Evolutionary conservation across 2,329 filamentous ascomycete genomes (phyloP), one percentile per base, ranked within the genome.

Genomic region (Botrytis fragariae): DNA sequence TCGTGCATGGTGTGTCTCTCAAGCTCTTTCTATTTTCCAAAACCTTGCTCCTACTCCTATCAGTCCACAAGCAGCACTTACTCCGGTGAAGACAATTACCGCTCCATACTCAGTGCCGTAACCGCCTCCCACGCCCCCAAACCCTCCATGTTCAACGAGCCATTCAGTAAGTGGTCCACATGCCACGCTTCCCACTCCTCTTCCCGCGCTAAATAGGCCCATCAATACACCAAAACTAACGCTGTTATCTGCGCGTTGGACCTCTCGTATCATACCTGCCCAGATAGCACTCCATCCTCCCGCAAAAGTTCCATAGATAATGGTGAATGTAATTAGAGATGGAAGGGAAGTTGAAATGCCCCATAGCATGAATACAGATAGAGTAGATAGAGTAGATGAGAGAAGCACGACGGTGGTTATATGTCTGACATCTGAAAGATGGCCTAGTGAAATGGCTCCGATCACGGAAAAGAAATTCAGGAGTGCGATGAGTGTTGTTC

Each of bases 141-240:
- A 87, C 39, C 85, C 83, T 73, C 83, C 82, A 1, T 83, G 83
- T 60, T 80, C 81, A 35, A 90, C 79, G 65, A 90, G 79, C 1
- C 81, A 83, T 70, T 87, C 86, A 76, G 88, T 90, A 72, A 90
- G 65, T 10, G 89, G 88, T 0, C 89, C 89, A 16, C 83, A 87
- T 4, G 83, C 82, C 51, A 91, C 84, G 75, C 91, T 91, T 0
- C 90, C 90, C 1, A 92, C 82, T 0, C 90, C 90, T 60, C 90
- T 83, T 0, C 89, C 89, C 7, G 87, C 85, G 35, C 87, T 86
- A 85, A 91, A 89, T 65, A 83, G 74, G 4, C 81, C 81, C 74
- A 83, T 80, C 3, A 83, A 76, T 12, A 77, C 77, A 0, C 83
- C 84, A 29, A 77, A 75, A 16, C 72, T 74, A 2, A 75, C 74